A percentile compares a stretch with the other conserved stretches of the same genome.
Evolutionary conservation across 345 rosid genomes (phyloP).

Genomic region (Barbarea vulgaris): DNA sequence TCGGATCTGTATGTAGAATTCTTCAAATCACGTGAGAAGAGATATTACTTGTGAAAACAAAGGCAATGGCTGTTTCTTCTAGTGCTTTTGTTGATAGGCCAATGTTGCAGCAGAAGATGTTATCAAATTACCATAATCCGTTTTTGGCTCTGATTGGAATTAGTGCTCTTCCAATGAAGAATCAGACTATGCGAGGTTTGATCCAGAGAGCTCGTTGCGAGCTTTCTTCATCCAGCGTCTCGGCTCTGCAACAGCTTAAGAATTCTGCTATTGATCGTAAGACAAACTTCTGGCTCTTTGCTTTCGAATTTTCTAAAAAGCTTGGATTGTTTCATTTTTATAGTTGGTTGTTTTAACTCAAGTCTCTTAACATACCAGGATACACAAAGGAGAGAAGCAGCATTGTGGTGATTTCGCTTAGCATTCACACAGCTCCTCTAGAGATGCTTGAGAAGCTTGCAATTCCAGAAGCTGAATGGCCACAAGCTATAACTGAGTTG

Average conservation of each 20-base stretch:
- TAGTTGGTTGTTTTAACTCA: neutral
- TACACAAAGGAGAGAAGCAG: slow-evolving; percentile 67
- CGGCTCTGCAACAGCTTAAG: slow-evolving; percentile 68
- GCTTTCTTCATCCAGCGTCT: slow-evolving; percentile 40
- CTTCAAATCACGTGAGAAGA: neutral
- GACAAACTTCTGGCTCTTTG: neutral
- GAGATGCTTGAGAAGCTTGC: no score
- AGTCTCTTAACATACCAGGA: slow-evolving; percentile 35
- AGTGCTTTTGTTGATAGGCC: slow-evolving; percentile 31
- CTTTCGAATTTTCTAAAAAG: neutral
- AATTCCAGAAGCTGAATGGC: no score
- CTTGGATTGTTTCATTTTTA: neutral
- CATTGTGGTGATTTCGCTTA: slow-evolving; percentile 35
- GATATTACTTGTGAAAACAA: neutral
- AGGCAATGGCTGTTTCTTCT: slow-evolving; percentile 49
- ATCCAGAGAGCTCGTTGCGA: slow-evolving; percentile 48
- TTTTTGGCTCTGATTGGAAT: slow-evolving; percentile 17
- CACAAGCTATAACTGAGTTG: no score
- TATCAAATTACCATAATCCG: slow-evolving; percentile 27
- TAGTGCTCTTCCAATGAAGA: slow-evolving; percentile 28
- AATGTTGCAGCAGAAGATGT: slow-evolving; percentile 39
- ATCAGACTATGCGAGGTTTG: slow-evolving; percentile 25
- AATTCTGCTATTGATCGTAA: slow-evolving; percentile 58
- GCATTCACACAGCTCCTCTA: slow-evolving; percentile 61
- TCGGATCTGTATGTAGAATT: no score